These are phyloP conservation scores for Lactifluus hygrophoroides DNA, from an alignment of 768 basidiomycete species.

Conservation along the genomic window DNA sequence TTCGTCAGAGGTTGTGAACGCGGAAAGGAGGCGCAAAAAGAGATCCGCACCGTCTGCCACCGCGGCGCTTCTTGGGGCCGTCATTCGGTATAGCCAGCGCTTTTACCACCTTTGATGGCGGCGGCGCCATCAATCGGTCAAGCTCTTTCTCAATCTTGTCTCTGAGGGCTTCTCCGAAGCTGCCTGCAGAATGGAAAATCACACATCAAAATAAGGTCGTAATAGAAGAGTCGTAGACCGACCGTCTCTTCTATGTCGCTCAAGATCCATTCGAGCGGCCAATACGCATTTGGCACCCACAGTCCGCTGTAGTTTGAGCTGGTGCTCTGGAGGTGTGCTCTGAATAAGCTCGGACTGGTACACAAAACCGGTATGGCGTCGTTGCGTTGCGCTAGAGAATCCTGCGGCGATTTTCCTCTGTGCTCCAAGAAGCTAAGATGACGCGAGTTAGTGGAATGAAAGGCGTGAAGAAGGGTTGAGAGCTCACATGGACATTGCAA, in stretches of 20 bases:
- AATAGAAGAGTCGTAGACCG: conserved; percentile 15
- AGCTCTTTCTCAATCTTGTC: conserved; percentile 92
- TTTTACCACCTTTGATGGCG: conserved; percentile 88
- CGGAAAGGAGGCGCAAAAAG: not conserved
- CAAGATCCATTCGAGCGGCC: conserved; percentile 91
- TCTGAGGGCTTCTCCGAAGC: conserved; percentile 72
- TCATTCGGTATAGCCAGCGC: conserved; percentile 92
- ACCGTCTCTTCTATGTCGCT: conserved; percentile 77
- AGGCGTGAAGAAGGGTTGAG: not conserved
- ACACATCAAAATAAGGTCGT: not conserved
- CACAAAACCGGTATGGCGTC: conserved; percentile 92
- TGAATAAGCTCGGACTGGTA: conserved; percentile 89
- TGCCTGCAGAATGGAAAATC: conserved; percentile 33
- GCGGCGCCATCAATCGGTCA: conserved; percentile 86
- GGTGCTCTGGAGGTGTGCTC: conserved; percentile 80
- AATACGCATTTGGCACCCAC: conserved; percentile 87
- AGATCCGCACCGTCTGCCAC: conserved; percentile 74
- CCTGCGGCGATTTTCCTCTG: conserved; percentile 89
- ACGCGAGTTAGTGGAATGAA: not conserved
- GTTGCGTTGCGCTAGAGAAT: conserved; percentile 80
- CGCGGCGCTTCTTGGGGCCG: conserved; percentile 90
- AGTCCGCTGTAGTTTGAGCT: conserved; percentile 86
- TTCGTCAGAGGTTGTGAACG: not conserved
- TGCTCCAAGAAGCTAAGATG: conserved; percentile 76
- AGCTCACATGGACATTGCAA: conserved; percentile 86